These are phyloP conservation scores for Amanita brunnescens DNA, from an alignment of 768 basidiomycete species.

Conservation along the genomic window DNA sequence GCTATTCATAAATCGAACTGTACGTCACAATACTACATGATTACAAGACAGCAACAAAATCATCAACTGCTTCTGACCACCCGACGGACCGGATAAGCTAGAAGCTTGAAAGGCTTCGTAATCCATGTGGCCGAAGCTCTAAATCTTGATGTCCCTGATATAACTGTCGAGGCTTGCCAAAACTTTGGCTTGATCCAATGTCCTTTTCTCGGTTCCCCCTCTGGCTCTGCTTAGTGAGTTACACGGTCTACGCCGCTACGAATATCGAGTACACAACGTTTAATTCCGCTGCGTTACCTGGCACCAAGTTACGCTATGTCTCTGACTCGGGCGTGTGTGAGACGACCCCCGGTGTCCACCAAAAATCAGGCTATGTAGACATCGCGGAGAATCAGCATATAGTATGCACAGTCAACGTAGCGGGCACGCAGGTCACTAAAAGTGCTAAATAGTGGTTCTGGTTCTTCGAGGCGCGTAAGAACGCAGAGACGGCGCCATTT, in stretches of 20 bases:
- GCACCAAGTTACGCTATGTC: conserved; percentile 37
- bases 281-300: conserved; percentile 14
- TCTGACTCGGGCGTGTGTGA: conserved; percentile 57
- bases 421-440: not conserved
- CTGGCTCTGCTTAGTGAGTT: not conserved
- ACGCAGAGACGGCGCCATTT: conserved; percentile 55
- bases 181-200: not conserved
- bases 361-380: conserved; percentile 56
- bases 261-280: conserved; percentile 9
- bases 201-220: not conserved
- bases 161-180: not conserved
- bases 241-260: not conserved
- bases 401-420: conserved; percentile 24
- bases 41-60: no score
- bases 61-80: no score
- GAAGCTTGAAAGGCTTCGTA: no score
- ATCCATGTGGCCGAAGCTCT: not conserved
- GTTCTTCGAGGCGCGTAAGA: conserved; percentile 59
- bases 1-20: no score
- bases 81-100: no score
- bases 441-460: conserved; percentile 51
- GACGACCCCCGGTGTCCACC: conserved; percentile 50
- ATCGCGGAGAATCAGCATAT: conserved; percentile 50
- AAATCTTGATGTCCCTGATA: no score
- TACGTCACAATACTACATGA: no score